These are phyloP conservation scores for Mrakia frigida DNA, from an alignment of 768 basidiomycete genomes.

Conservation along the genomic window DNA sequence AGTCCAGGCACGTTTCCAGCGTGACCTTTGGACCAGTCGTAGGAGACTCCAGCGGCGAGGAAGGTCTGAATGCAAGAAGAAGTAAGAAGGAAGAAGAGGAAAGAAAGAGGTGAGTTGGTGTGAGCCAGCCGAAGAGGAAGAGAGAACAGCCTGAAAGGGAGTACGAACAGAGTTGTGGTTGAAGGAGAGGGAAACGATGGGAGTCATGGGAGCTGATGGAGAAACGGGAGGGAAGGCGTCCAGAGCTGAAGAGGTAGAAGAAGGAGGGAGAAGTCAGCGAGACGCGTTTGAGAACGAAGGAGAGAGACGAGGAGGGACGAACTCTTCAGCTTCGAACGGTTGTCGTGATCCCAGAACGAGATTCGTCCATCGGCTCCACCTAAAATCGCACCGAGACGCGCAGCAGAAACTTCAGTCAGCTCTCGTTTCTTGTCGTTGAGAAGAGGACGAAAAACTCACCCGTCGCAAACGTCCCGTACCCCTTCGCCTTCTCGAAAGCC, in stretches of 20 bases:
- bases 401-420: not conserved
- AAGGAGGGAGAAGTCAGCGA: not conserved
- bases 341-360: slow-evolving; percentile 32
- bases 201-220: slow-evolving; percentile 12
- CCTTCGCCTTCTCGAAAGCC: slow-evolving; percentile 63
- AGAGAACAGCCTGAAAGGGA: not conserved
- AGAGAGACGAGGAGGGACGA: not conserved
- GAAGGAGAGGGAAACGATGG: slow-evolving; percentile 29
- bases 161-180: slow-evolving; percentile 18
- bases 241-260: slow-evolving; percentile 4
- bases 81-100: not conserved
- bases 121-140: not conserved
- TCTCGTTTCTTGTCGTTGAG: too few species aligned
- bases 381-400: not conserved
- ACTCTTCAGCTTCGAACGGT: slow-evolving; percentile 31
- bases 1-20: slow-evolving; percentile 21
- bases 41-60: slow-evolving; percentile 28
- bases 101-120: not conserved
- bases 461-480: slow-evolving; percentile 78
- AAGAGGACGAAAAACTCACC: slow-evolving; percentile 44
- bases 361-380: slow-evolving; percentile 26
- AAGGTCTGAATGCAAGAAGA: not conserved
- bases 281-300: not conserved
- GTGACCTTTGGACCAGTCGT: slow-evolving; percentile 31
- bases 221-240: slow-evolving; percentile 23